Conservation (phyloP, 495 filamentous ascomycete genomes). For the Neurospora sp. region DNA sequence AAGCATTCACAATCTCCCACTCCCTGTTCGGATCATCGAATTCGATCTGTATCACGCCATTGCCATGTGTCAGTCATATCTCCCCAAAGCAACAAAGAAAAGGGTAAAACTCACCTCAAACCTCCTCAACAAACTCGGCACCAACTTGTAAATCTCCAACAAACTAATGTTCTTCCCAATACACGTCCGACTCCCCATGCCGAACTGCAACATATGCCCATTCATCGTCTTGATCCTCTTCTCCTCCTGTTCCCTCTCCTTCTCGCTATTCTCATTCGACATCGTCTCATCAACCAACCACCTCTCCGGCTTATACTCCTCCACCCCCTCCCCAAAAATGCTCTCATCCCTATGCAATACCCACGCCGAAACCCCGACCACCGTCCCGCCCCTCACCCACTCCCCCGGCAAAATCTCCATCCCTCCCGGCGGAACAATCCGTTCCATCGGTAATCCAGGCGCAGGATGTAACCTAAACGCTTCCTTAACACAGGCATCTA, state of each 20-base stretch:
- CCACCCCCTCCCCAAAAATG: conserved; percentile 50
- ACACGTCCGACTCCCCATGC: conserved; percentile 50
- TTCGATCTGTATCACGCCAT: conserved; percentile 29
- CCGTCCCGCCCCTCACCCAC: conserved; percentile 50
- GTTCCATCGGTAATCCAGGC: conserved; percentile 51
- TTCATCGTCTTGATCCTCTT: conserved; percentile 44
- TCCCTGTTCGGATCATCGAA: conserved; percentile 48
- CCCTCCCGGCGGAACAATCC: conserved; percentile 49
- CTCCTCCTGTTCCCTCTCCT: conserved; percentile 24
- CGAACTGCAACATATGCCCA: conserved; percentile 51
- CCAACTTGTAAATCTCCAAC: conserved; percentile 71
- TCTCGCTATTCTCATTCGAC: too few species aligned
- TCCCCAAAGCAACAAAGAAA: background rate
- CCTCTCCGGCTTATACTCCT: conserved; percentile 47
- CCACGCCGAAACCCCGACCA: conserved; percentile 54
- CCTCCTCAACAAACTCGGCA: conserved; percentile 58
- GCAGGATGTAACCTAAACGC: conserved; percentile 56
- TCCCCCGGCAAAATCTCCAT: conserved; percentile 38
- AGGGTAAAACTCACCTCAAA: conserved; percentile 46
- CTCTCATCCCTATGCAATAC: conserved; percentile 48
- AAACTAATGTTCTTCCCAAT: conserved; percentile 64
- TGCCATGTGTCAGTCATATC: conserved; percentile 1
- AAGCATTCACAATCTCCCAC: conserved; percentile 60
- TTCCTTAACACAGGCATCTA: conserved; percentile 62
- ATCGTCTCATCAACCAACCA: conserved; percentile 35